Base-by-base conservation (phyloP, 2,329 filamentous ascomycete species). In the Alternaria angustiovoidea region DNA sequence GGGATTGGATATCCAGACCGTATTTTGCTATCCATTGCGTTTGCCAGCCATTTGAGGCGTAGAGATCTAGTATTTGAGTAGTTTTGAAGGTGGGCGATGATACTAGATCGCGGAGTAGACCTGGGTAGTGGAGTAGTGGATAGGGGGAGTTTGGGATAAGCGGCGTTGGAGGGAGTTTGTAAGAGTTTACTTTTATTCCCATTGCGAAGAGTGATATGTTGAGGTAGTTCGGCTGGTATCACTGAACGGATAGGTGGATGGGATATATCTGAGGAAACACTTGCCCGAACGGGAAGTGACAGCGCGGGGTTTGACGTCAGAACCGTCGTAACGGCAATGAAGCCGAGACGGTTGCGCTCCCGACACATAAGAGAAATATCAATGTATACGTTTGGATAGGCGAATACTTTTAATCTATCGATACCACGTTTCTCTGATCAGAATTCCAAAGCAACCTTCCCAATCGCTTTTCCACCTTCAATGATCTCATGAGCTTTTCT, bases 21-120 rank as follows among this genome's bases (percentile, higher is more conserved):
- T 88, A 89, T 36, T 85, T 82, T 62, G 82, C 84, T 49, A 88
- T 83, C 86, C 86, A 88, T 60, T 85, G 81, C 0, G 81, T 79
- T 32, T 82, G 68, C 86, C 86, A 88, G 26, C 76, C 81, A 63
- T 88, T 86, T 22, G 66, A 61, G 1, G 73, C 64, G 68, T 86
- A 85, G 16, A 81, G 73, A 54, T 84, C 78, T 72, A 82, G 79
- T 20, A 82, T 73, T 3, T 76, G 63, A 14, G 59, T 61, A 7
- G 78, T 60, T 20, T 66, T 65, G 54, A 75, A 72, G 7, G 67
- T 48, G 2, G 72, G 63, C 16, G 47, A 64, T 54, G 54, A 68
- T 51, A 75, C 64, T 16, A 72, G 55, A 4, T 72, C 59, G 16
- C 71, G 51, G 0, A 84, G 75, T 3, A 84, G 73, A 28, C 78